Conservation (phyloP, 768 basidiomycete species). For the Amanita rubescens region DNA sequence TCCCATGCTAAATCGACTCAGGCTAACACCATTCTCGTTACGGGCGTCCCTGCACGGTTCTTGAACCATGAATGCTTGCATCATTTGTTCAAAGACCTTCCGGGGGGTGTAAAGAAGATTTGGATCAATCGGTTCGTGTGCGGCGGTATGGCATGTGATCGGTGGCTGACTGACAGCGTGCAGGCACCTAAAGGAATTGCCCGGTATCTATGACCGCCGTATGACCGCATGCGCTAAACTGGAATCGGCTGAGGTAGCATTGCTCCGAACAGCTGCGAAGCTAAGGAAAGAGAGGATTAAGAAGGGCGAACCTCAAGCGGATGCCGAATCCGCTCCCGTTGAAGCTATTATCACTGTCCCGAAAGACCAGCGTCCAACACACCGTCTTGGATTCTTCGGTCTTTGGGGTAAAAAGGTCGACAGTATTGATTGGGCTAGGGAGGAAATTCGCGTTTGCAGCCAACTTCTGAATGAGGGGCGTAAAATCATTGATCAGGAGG, state of each 20-base stretch:
- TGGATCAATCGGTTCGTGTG: slow-evolving; percentile 78
- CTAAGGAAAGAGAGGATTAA: slow-evolving; percentile 50
- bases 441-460: slow-evolving; percentile 58
- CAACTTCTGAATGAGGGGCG: slow-evolving; percentile 46
- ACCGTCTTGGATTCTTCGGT: slow-evolving; percentile 55
- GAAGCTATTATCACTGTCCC: slow-evolving; percentile 42
- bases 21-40: slow-evolving; percentile 86
- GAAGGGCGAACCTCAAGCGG: slow-evolving; percentile 22
- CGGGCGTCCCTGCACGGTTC: slow-evolving; percentile 77
- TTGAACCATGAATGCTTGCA: slow-evolving; percentile 62
- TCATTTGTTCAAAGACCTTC: slow-evolving; percentile 71
- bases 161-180: not conserved
- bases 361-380: slow-evolving; percentile 65
- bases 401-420: slow-evolving; percentile 87
- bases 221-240: slow-evolving; percentile 68
- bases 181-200: slow-evolving; percentile 82
- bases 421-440: slow-evolving; percentile 82
- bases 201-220: slow-evolving; percentile 74
- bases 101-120: slow-evolving; percentile 84
- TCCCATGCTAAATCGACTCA: slow-evolving; percentile 72
- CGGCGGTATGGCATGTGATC: not conserved
- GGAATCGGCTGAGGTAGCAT: slow-evolving; percentile 75
- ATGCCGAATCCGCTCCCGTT: slow-evolving; percentile 17
- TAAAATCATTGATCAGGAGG: slow-evolving; percentile 23
- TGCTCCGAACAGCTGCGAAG: slow-evolving; percentile 73